A percentile compares a stretch with the other conserved stretches of the same genome.
phyloP scores from a whole-genome alignment of 768 basidiomycete genomes.

The Phanerochaete sordida region DNA sequence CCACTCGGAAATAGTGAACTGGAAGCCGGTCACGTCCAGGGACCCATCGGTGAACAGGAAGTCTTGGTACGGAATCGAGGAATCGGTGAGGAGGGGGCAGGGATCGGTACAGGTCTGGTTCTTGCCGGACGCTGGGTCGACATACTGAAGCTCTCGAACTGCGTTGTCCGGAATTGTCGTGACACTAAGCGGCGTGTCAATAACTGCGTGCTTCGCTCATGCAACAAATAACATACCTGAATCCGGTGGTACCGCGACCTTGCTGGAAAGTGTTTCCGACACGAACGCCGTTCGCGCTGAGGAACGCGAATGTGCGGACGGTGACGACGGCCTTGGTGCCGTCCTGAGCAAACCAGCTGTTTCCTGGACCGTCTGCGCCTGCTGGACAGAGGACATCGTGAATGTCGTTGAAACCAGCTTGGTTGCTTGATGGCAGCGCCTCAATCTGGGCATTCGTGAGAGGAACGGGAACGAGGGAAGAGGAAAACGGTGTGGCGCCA shows the following conservation, averaged over 20 bases:
- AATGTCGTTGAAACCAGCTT: constrained; percentile 60
- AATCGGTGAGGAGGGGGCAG: constrained; percentile 80
- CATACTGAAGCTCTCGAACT: constrained; percentile 70
- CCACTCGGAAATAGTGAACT: constrained; percentile 77
- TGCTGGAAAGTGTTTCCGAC: constrained; percentile 88
- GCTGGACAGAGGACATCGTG: constrained; percentile 78
- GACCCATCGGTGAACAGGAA: constrained; percentile 66
- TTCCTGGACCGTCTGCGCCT: constrained; percentile 74
- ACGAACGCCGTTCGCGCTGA: constrained; percentile 76
- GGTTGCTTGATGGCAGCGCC: constrained; percentile 60
- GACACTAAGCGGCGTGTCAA: constrained; percentile 46
- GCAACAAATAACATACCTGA: constrained; percentile 55
- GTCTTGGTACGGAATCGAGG: constrained; percentile 84
- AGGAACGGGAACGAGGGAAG: constrained; percentile 82
- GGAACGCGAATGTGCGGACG: constrained; percentile 67
- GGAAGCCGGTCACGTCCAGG: constrained; percentile 80
- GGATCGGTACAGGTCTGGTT: constrained; percentile 71
- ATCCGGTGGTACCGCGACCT: constrained; percentile 81
- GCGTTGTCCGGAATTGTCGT: constrained; percentile 88
- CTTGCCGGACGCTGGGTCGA: constrained; percentile 71
- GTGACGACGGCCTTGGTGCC: constrained; percentile 71
- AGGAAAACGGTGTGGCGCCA: constrained; percentile 82
- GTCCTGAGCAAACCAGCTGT: constrained; percentile 83
- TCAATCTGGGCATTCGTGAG: constrained; percentile 53
- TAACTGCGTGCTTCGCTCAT: constrained; percentile 1